Percentiles rank a stretch among this genome's conserved stretches.
Evolutionary conservation across 163 green algal genomes (phyloP).

Genomic region (Chlorella variabilis): DNA sequence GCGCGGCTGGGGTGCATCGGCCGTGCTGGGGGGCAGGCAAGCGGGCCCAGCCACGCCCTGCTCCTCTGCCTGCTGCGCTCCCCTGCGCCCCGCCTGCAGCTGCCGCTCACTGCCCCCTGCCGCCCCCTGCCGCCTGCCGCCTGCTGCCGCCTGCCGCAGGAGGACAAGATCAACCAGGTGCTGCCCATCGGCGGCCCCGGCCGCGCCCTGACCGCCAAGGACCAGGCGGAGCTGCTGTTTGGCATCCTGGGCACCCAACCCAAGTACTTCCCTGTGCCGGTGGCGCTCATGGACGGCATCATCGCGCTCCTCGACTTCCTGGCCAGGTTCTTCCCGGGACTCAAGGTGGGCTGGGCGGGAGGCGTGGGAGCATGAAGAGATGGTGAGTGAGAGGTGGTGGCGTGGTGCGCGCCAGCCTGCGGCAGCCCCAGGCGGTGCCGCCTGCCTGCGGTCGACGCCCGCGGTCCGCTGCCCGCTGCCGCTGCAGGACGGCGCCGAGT

Average conservation of each 20-base stretch:
- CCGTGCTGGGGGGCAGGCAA: neutral
- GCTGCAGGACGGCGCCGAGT: slow-evolving; percentile 96
- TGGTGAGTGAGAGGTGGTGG: neutral
- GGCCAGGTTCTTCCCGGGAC: slow-evolving; percentile 78
- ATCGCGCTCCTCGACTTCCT: slow-evolving; percentile 92
- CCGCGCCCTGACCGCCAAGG: slow-evolving; percentile 71
- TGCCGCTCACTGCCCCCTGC: neutral
- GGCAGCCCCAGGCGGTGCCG: no score
- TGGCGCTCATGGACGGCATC: slow-evolving; percentile 96
- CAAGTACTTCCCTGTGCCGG: slow-evolving; percentile 89
- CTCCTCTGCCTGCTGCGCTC: neutral
- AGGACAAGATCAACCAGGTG: slow-evolving; percentile 84
- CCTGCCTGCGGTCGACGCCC: neutral
- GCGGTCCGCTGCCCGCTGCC: no score
- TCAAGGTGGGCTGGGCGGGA: slow-evolving; percentile 78
- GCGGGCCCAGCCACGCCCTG: no score
- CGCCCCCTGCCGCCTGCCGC: no score
- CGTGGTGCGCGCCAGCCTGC: neutral
- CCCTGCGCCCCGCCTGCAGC: neutral
- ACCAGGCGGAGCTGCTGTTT: slow-evolving; percentile 97
- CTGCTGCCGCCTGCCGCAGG: neutral
- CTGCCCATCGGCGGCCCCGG: slow-evolving; percentile 95
- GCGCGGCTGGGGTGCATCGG: no score
- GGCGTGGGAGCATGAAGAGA: neutral
- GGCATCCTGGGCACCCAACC: slow-evolving; percentile 79